Conservation (phyloP, 2,329 filamentous ascomycete species). For the Paecilomyces niveus region DNA sequence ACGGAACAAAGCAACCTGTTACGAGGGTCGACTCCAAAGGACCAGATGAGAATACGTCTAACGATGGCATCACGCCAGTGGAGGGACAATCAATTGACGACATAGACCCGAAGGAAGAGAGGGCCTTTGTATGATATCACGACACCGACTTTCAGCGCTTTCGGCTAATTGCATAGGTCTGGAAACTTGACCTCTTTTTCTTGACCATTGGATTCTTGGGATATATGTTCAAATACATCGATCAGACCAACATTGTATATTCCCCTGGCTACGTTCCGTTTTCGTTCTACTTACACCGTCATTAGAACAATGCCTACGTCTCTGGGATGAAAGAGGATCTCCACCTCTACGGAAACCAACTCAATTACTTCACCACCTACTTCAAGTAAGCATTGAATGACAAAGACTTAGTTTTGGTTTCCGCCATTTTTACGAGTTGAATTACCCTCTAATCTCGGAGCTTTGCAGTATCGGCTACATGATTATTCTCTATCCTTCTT, state of each 20-base stretch:
- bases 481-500: neutral
- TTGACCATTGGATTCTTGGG: neutral
- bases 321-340: slow-evolving; percentile 41
- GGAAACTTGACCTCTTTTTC: neutral
- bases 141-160: neutral
- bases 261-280: neutral
- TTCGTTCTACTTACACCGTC: neutral
- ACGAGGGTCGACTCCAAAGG: neutral
- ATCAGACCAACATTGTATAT: neutral
- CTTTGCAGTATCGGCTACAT: neutral
- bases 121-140: neutral
- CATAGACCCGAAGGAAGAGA: neutral
- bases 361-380: slow-evolving; percentile 30
- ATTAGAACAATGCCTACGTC: slow-evolving; percentile 10
- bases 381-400: neutral
- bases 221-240: neutral
- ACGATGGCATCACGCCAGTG: neutral
- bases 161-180: neutral
- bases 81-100: neutral
- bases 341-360: slow-evolving; percentile 41
- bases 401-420: neutral
- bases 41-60: neutral
- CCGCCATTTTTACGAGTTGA: too few species aligned
- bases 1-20: neutral
- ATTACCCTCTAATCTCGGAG: neutral